Base-by-base conservation (phyloP, 208 protist species). In the Hexamita inflata region DNA sequence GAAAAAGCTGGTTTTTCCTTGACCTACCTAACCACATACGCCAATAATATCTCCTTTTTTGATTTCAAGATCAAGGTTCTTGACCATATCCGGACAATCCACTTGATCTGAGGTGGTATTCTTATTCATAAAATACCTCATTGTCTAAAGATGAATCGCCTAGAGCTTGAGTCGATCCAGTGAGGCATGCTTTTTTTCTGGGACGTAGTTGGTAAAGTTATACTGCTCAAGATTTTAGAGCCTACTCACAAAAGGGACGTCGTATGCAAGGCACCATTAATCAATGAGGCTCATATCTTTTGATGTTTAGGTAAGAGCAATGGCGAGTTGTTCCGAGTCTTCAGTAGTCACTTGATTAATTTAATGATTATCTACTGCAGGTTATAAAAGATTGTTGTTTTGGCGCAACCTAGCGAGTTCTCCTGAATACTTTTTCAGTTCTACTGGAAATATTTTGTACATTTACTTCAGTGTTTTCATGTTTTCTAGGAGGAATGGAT, bases 1-100 rank as follows among this genome's bases (percentile, higher is more conserved):
- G 35, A 83, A 59, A 35, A 84, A 58, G 13, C 62, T 62, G 24
- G 70, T 73, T 66, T 85, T 84, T 40, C 82, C 82, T 29, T 24
- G 41, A 11, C 82, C 82, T 15, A 85, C 82, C 19, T 26, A 19
- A 66, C 82, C 82, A 1, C 67, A 62, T 45, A 85, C 11, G 40
- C 38, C 73, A 32, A 66, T 58, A 19, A 85, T 60, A 53, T 32
- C 34, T 26, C 80, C 80, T 26, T 30, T 59, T 34, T 40, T 9
- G 0, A 83, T 59, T 0, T 58, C 15, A 28, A 84, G 2, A 15
- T 24, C 66, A 35, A 84, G 76, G 59, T 81, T 49, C 13, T 29
- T 35, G 26, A 82, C n/a, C 0, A 58, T 30, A 32, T 34, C 34
- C 9, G 45, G 45, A 4, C 4, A 19, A 53, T 53, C 45, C 19